Evolutionary conservation across 2,329 filamentous ascomycete species (phyloP).

Genomic region (Fonsecaea multimorphosa): DNA sequence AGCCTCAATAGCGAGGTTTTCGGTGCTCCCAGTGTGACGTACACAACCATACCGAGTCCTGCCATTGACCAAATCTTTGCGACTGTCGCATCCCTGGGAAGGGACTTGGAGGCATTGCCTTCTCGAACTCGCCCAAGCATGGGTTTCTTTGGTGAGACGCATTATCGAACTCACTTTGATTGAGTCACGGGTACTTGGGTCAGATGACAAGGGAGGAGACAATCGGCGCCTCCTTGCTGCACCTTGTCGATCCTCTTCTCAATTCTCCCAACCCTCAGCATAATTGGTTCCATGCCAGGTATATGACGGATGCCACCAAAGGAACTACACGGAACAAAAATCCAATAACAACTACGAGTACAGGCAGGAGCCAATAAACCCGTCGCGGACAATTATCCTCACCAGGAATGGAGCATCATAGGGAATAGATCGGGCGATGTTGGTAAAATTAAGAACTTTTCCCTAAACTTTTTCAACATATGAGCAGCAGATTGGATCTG

Average conservation of each 20-base stretch:
- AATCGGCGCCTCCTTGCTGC: neutral
- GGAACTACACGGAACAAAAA: neutral
- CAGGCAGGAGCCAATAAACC: neutral
- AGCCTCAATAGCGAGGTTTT: neutral
- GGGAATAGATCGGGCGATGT: conserved; percentile 7
- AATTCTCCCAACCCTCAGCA: neutral
- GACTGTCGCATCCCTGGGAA: neutral
- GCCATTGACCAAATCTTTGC: neutral
- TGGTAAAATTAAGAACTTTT: conserved; percentile 6
- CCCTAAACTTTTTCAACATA: neutral
- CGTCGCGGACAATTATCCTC: conserved; percentile 17
- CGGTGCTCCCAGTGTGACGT: neutral
- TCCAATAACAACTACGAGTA: neutral
- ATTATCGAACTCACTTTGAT: neutral
- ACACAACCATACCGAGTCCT: neutral
- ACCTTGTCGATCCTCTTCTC: conserved; percentile 3
- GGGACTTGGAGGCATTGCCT: neutral
- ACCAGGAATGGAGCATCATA: conserved; percentile 9
- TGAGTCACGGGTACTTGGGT: neutral
- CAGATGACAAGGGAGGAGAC: conserved; percentile 3
- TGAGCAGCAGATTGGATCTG: conserved; percentile 26
- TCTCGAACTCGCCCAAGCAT: neutral
- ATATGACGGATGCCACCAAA: conserved; percentile 1
- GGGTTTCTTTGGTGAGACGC: neutral
- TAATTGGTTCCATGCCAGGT: neutral